phyloP scores from a whole-genome alignment of 352 stramenopile genomes.

The Pythium coloratum region DNA sequence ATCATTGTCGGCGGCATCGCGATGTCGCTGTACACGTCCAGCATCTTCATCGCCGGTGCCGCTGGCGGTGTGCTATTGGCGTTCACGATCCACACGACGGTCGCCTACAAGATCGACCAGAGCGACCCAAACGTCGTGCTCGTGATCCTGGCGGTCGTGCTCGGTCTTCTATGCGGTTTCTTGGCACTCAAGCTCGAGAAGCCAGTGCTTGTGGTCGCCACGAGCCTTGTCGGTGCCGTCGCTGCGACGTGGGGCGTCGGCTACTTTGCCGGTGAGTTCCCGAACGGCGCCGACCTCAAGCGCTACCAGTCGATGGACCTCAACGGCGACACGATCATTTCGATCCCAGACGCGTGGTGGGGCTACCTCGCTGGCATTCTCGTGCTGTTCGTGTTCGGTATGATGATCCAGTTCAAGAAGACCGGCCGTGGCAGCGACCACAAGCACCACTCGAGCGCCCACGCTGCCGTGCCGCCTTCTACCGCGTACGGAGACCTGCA shows the following conservation, averaged over 20 bases:
- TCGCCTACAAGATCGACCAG: conserved; percentile 37
- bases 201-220: conserved; percentile 55
- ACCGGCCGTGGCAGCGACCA: conserved; percentile 21
- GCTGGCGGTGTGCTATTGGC: conserved; percentile 40
- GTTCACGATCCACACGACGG: conserved; percentile 48
- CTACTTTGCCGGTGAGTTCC: conserved; percentile 61
- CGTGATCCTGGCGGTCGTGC: conserved; percentile 43
- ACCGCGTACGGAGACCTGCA: conserved; percentile 14
- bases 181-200: conserved; percentile 52
- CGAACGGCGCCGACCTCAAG: conserved; percentile 47
- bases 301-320: conserved; percentile 34
- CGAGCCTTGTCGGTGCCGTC: conserved; percentile 44
- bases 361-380: conserved; percentile 56
- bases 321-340: conserved; percentile 35
- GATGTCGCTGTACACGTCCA: conserved; percentile 43
- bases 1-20: conserved; percentile 34
- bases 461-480: conserved; percentile 17
- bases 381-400: conserved; percentile 46
- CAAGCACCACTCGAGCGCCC: conserved; percentile 40
- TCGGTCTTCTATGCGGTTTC: conserved; percentile 38
- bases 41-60: conserved; percentile 47
- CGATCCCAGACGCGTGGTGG: conserved; percentile 59
- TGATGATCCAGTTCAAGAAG: conserved; percentile 43
- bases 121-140: conserved; percentile 43
- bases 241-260: conserved; percentile 47